Conservation (phyloP, 73 alveolate genomes). For the Tetrahymena elliotti region DNA sequence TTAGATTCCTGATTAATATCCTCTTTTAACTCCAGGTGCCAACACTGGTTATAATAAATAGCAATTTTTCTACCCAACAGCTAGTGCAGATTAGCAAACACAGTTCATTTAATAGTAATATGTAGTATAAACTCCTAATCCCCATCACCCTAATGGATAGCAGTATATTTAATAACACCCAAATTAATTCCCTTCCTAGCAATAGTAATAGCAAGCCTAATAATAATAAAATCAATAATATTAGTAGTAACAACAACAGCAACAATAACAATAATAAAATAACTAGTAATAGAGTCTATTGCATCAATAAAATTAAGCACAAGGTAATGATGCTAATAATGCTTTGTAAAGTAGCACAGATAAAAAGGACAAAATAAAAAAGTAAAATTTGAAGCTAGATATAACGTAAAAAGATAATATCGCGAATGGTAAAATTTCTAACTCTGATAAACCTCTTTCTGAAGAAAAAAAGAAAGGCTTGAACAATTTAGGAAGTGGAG, state of each 20-base stretch:
- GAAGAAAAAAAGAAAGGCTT: not conserved
- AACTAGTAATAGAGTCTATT: not conserved
- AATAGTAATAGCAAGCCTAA: not conserved
- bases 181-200: not conserved
- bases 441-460: not conserved
- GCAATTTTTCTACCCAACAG: not conserved
- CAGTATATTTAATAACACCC: not conserved
- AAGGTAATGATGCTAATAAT: not conserved
- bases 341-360: not conserved
- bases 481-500: not conserved
- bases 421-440: not conserved
- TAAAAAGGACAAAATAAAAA: not conserved
- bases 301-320: not conserved
- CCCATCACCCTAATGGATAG: not conserved
- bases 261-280: not conserved
- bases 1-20: not conserved
- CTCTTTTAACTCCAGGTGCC: not conserved
- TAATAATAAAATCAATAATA: not conserved
- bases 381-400: not conserved
- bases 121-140: not conserved
- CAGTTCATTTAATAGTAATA: not conserved
- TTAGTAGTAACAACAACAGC: not conserved
- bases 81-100: not conserved
- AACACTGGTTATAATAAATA: not conserved
- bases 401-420: not conserved